Evolutionary conservation across 1,139 yeast species (phyloP), one percentile per base, ranked within the genome.

Genomic region (Taiozyma sp.): DNA sequence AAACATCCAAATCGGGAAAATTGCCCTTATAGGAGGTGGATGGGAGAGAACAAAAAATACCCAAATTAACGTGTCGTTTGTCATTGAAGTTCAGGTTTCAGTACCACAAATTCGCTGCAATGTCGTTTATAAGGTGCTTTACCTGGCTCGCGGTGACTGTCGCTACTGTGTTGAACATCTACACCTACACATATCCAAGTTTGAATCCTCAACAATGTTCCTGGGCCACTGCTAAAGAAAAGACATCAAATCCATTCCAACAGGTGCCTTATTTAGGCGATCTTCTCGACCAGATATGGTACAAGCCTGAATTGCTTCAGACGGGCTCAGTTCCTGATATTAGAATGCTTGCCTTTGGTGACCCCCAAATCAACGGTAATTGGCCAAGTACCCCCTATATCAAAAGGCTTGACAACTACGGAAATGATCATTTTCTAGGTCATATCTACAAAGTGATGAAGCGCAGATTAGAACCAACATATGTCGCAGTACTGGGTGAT

Each of bases 311-410:
- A 16, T 5, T 40, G 34, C 45, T 51, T 14, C 43, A 52, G 13
- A 8, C 44, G 11, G 46, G 63, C 50, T 46, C 45, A 6, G 56
- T 57, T 19, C 61, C 72, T 21, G 88, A 83, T 60, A 77, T 86
- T 53, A 80, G 79, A 55, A 70, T 86, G 72, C 68, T 90, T 59
- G 85, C 96, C 3, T 85, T 90, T 67, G 99, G 98, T 11, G 99
- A 93, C 64, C 99, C 99, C 0, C 99, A 93, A 68, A 90, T 93
- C 66, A 86, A 91, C 56, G 98, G 98, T 1, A 80, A 83, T 56
- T 83, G 88, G 85, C 77, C 77, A 11, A 71, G 73, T 47, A 85
- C 95, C 1, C 79, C 84, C n/a, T 82, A 84, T 61, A 74, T 88
- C 53, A 85, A 88, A 56, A 68, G 88, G 50, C 71, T 93, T 37